These are phyloP conservation scores for Diaporthe capsici DNA, from an alignment of 2,329 filamentous ascomycete genomes.

Conservation along the genomic window DNA sequence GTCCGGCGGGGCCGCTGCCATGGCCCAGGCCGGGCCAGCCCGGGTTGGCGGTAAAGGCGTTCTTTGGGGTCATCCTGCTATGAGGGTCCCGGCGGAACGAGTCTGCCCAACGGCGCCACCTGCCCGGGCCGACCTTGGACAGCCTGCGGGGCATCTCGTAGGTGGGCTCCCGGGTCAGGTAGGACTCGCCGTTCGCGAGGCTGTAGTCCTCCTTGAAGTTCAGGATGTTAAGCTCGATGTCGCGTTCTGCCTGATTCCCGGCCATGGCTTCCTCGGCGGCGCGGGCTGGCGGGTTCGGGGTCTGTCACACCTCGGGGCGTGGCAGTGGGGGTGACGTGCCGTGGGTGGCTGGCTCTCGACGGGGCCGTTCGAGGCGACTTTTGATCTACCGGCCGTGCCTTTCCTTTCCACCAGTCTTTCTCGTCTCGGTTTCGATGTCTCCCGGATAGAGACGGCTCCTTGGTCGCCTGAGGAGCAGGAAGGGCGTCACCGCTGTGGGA, in stretches of 20 bases:
- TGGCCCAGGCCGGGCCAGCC: conserved; percentile 44
- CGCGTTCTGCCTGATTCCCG: conserved; percentile 48
- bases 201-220: conserved; percentile 70
- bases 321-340: neutral
- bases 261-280: conserved; percentile 51
- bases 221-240: conserved; percentile 71
- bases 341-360: neutral
- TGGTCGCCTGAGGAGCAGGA: neutral
- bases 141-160: conserved; percentile 54
- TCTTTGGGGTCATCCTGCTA: conserved; percentile 61
- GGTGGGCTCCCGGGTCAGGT: conserved; percentile 65
- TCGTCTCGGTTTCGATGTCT: neutral
- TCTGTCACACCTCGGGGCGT: conserved; percentile 7
- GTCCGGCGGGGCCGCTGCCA: conserved; percentile 42
- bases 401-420: neutral
- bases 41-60: conserved; percentile 38
- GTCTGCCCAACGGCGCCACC: conserved; percentile 63
- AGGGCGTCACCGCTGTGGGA: conserved; percentile 15
- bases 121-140: conserved; percentile 43
- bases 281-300: conserved; percentile 1
- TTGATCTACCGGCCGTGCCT: neutral
- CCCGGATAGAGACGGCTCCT: neutral
- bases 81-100: conserved; percentile 74
- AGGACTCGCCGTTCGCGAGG: conserved; percentile 62
- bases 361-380: neutral